Evolutionary conservation across 2,329 filamentous ascomycete species (phyloP).

Genomic region (Cephalotrichum gorgonifer): DNA sequence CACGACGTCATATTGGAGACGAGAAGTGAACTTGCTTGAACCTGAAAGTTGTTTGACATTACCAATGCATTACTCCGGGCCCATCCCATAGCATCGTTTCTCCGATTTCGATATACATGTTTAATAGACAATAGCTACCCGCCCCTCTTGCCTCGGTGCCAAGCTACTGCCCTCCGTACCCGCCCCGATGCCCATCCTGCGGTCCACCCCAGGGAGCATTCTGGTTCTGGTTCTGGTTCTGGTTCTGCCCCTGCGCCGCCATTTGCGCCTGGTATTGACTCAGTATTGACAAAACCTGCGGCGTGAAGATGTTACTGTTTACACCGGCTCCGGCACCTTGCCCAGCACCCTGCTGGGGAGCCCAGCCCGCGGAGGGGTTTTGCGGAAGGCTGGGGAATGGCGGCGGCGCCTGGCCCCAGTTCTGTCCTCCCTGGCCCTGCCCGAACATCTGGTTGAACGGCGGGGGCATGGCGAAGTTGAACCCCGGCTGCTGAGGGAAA

Average conservation of each 20-base stretch:
- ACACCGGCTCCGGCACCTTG: not conserved
- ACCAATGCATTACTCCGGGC: too few relatives aligned
- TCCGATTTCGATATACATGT: not conserved
- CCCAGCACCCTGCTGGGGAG: not conserved
- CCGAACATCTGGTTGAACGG: not conserved
- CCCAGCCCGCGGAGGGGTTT: not conserved
- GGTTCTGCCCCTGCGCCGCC: not conserved
- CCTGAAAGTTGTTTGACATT: too few relatives aligned
- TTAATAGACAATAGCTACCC: not conserved
- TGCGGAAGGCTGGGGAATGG: not conserved
- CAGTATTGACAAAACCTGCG: not conserved
- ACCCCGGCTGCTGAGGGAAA: constrained; percentile 16
- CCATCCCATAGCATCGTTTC: too few relatives aligned
- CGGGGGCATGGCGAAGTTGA: constrained; percentile 32
- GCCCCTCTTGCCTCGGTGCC: too few relatives aligned
- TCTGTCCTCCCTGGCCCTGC: not conserved
- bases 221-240: not conserved
- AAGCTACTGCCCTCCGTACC: not conserved
- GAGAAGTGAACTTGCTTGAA: too few relatives aligned
- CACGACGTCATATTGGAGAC: too few relatives aligned
- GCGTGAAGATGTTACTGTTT: not conserved
- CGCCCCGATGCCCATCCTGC: not conserved
- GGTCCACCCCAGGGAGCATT: not conserved
- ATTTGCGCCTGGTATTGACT: not conserved
- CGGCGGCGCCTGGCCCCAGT: not conserved